Evolutionary conservation across 495 filamentous ascomycete species (phyloP).

Genomic region (Peziza echinospora): DNA sequence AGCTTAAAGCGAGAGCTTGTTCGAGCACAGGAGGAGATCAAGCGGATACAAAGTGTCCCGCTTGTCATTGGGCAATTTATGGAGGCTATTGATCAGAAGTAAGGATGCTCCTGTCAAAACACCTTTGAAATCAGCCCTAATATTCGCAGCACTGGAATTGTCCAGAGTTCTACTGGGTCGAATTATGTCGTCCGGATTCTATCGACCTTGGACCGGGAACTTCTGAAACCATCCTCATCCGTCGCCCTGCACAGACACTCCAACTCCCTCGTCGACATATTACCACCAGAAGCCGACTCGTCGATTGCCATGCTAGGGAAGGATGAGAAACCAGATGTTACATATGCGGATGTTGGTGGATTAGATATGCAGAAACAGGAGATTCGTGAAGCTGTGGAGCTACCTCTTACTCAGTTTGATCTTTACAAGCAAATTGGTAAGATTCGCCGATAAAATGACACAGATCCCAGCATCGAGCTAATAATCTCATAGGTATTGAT

Average conservation of each 20-base stretch:
- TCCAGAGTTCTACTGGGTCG: conserved; percentile 91
- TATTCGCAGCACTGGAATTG: conserved; percentile 65
- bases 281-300: conserved; percentile 91
- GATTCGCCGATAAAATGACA: conserved; percentile 2
- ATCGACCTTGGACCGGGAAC: conserved; percentile 93
- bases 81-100: conserved; percentile 99
- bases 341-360: conserved; percentile 92
- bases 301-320: conserved; percentile 95
- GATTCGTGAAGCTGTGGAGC: conserved; percentile 89
- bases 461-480: background rate
- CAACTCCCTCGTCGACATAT: conserved; percentile 93
- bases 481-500: conserved; percentile 52
- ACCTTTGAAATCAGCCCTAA: conserved; percentile 17
- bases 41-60: conserved; percentile 94
- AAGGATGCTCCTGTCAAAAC: conserved; percentile 17
- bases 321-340: conserved; percentile 95
- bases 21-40: conserved; percentile 96
- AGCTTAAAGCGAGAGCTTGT: conserved; percentile 94
- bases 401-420: conserved; percentile 91
- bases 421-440: conserved; percentile 86
- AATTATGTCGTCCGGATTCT: conserved; percentile 98
- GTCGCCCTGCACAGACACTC: conserved; percentile 95
- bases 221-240: conserved; percentile 89
- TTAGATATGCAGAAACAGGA: conserved; percentile 99
- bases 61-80: conserved; percentile 98